phyloP scores from a whole-genome alignment of 108 stramenopile genomes.

The Cyclotella distinguenda region DNA sequence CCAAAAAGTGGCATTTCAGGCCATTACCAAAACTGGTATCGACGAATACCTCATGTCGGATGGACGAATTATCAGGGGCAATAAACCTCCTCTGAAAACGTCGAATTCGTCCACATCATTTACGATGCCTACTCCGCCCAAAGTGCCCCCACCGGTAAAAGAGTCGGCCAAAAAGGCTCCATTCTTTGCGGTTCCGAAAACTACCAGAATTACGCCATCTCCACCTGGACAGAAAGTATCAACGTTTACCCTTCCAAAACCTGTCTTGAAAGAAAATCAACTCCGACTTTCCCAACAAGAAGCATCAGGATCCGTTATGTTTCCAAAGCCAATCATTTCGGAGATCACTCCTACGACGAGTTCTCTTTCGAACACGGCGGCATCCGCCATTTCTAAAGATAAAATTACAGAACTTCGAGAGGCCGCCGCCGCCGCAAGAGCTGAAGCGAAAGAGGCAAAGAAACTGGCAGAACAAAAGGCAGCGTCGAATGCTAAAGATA shows the following conservation, averaged over 20 bases:
- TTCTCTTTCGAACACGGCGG: conserved; percentile 1
- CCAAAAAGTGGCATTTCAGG: conserved; percentile 41
- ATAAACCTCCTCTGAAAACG: conserved; percentile 3
- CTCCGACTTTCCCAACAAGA: background rate
- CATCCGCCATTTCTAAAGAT: background rate
- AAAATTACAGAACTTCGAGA: conserved; percentile 24
- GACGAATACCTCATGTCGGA: conserved; percentile 39
- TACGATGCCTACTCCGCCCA: conserved; percentile 8
- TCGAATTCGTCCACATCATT: background rate
- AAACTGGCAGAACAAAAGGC: conserved; percentile 33
- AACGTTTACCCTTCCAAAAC: background rate
- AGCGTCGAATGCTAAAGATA: background rate
- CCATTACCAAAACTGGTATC: conserved; percentile 38
- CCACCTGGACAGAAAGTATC: background rate
- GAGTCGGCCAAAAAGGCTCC: background rate
- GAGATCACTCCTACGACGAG: no score
- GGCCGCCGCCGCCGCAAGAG: conserved; percentile 20
- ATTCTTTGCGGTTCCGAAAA: background rate
- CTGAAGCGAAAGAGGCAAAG: conserved; percentile 32
- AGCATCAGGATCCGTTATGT: no score
- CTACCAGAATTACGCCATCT: background rate
- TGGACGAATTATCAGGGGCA: conserved; percentile 1
- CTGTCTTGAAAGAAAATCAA: background rate
- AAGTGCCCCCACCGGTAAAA: conserved; percentile 6
- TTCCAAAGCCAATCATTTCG: no score